Base-by-base conservation (phyloP, 1,284 basidiomycete species). In the Irpex lacteus region DNA sequence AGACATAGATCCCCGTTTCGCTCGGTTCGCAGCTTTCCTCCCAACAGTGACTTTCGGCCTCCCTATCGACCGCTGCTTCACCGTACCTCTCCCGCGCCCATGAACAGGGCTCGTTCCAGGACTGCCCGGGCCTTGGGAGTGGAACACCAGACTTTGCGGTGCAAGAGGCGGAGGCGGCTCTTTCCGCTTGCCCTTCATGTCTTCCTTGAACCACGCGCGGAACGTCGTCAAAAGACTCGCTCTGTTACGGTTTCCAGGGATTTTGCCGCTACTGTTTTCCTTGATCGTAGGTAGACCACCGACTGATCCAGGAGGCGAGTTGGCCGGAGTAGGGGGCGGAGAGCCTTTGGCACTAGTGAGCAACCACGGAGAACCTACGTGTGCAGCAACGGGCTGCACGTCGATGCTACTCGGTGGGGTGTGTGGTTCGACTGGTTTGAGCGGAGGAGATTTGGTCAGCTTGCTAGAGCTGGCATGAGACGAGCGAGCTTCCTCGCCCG, bases 141-240 rank as follows among this genome's bases (percentile, higher is more conserved):
- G 67, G 55, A 65, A 68, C 0, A 60, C 58, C 7, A 70, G 63
- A 5, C 65, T 66, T 18, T 69, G 66, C 37, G 70, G 47, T 57
- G 63, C 18, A 13, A 70, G 61, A 13, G 66, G 58, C 3, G 71
- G 60, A 3, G 71, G 61, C 36, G 69, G 63, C 59, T 73, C 68
- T 70, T 73, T 82, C 69, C 67, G 77, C 65, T 93, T 94, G 4
- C 90, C 88, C 71, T 91, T 93, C 69, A 82, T 80, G 68, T 93
- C 91, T 66, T 92, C 91, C 64, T 90, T 84, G 75, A 94, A 92
- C 91, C 91, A 94, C 64, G 87, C 80, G 52, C 89, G 81, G 74
- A 94, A 91, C 7, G 91, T 82, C 2, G 87, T 85, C 40, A 94
- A 73, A 50, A 94, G 71, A 70, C 88, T 93, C 0, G 88, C 89